Percentiles rank a stretch among this genome's conserved stretches.
Evolutionary conservation across 2,329 filamentous ascomycete genomes (phyloP).

Genomic region (Cercospora canescens): DNA sequence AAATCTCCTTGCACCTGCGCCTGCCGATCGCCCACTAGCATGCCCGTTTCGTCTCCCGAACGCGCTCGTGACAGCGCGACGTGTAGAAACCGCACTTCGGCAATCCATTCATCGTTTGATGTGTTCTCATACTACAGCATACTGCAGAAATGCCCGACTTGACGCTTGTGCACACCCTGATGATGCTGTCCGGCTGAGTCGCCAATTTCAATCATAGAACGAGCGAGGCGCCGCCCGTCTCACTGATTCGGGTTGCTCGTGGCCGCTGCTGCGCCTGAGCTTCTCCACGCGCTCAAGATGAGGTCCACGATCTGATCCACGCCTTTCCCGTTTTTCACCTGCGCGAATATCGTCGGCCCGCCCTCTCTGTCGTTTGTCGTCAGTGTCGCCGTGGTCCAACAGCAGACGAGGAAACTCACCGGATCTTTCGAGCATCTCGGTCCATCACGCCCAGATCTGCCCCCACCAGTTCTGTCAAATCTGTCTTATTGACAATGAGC

Average conservation of each 20-base stretch:
- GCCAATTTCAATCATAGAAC: not conserved
- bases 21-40: not conserved
- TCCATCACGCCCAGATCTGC: slow-evolving; percentile 95
- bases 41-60: not conserved
- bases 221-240: not conserved
- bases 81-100: not conserved
- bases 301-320: slow-evolving; percentile 85
- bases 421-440: slow-evolving; percentile 86
- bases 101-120: not conserved
- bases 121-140: no score
- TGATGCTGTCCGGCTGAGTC: not conserved
- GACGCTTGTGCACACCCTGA: not conserved
- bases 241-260: slow-evolving; percentile 9
- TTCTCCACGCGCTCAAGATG: slow-evolving; percentile 89
- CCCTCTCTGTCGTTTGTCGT: slow-evolving; percentile 64
- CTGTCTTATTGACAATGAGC: slow-evolving; percentile 95
- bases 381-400: not conserved
- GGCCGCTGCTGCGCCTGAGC: slow-evolving; percentile 66
- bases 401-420: slow-evolving; percentile 26
- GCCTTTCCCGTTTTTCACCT: slow-evolving; percentile 89
- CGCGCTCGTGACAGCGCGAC: not conserved
- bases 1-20: not conserved
- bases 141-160: not conserved
- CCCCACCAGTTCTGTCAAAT: slow-evolving; percentile 85
- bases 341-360: slow-evolving; percentile 91